Percentiles rank a stretch among this genome's conserved stretches.
Conservation (phyloP, 192 early-diverging fungal species). For the Jimgerdemannia flammicorona region DNA sequence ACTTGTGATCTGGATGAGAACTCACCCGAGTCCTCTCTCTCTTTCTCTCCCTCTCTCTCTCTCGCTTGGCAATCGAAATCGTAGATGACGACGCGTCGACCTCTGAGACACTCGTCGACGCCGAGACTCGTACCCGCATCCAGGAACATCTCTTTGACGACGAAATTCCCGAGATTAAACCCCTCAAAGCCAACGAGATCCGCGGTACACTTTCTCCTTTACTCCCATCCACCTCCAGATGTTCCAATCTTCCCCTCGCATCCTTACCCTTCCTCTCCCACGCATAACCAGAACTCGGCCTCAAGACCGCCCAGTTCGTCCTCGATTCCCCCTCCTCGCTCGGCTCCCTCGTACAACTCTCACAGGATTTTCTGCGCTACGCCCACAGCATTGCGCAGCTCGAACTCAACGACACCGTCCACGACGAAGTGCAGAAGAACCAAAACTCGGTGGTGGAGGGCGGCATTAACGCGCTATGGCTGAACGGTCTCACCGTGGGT, state of each 20-base stretch:
- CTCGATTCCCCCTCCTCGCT: conserved; percentile 59
- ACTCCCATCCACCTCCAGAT: not conserved
- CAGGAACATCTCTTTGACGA: conserved; percentile 39
- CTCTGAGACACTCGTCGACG: not conserved
- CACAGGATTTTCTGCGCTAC: conserved; percentile 89
- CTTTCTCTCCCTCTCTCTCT: too few species aligned
- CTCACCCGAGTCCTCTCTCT: too few species aligned
- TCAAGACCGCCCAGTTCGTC: conserved; percentile 75
- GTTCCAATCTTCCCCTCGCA: not conserved
- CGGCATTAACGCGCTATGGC: conserved; percentile 40
- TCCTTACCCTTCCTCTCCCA: too few species aligned
- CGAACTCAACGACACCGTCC: conserved; percentile 42
- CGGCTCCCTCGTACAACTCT: conserved; percentile 55
- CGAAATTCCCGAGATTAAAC: conserved; percentile 39
- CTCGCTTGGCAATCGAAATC: not conserved
- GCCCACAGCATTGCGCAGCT: conserved; percentile 67
- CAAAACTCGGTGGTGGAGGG: conserved; percentile 11
- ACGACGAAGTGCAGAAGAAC: conserved; percentile 31
- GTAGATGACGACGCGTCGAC: conserved; percentile 7
- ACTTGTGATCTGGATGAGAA: too few species aligned
- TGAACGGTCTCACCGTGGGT: conserved; percentile 65
- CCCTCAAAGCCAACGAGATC: conserved; percentile 50
- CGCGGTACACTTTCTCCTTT: conserved; percentile 26
- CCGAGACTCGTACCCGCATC: not conserved
- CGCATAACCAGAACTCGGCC: conserved; percentile 42